A percentile compares a stretch with the other conserved stretches of the same genome.
Evolutionary conservation across 345 rosid species (phyloP).

Genomic region (Barbarea vulgaris): DNA sequence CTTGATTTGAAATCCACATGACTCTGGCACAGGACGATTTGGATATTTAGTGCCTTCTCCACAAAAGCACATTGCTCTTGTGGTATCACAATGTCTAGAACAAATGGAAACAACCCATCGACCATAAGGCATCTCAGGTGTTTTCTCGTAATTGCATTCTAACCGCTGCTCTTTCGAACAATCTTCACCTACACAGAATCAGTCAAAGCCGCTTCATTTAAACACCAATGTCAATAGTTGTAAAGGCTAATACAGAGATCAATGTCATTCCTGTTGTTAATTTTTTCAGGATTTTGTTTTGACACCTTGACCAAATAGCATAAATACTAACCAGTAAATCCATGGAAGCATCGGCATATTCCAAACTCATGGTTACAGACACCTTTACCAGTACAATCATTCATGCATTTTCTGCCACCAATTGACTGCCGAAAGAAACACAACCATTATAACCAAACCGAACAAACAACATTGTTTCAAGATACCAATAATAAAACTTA

Average conservation of each 20-base stretch:
- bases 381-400: conserved; percentile 80
- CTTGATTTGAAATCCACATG: conserved; percentile 83
- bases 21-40: conserved; percentile 85
- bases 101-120: conserved; percentile 93
- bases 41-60: conserved; percentile 98
- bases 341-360: conserved; percentile 86
- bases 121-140: conserved; percentile 80
- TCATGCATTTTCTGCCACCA: conserved; percentile 68
- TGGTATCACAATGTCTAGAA: conserved; percentile 80
- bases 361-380: conserved; percentile 87
- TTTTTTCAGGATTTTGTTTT: conserved; percentile 5
- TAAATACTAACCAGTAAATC: conserved; percentile 61
- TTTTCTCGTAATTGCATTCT: conserved; percentile 71
- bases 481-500: conserved; percentile 18
- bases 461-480: conserved; percentile 16
- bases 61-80: conserved; percentile 96
- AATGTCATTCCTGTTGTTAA: neutral
- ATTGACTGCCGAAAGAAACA: conserved; percentile 56
- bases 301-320: too few species aligned
- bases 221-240: conserved; percentile 18
- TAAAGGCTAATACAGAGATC: conserved; percentile 13
- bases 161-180: conserved; percentile 67
- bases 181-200: conserved; percentile 62
- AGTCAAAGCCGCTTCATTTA: neutral
- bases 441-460: conserved; percentile 1